Evolutionary conservation across 306 rosid species (phyloP).

Genomic region (Canavalia gladiata): DNA sequence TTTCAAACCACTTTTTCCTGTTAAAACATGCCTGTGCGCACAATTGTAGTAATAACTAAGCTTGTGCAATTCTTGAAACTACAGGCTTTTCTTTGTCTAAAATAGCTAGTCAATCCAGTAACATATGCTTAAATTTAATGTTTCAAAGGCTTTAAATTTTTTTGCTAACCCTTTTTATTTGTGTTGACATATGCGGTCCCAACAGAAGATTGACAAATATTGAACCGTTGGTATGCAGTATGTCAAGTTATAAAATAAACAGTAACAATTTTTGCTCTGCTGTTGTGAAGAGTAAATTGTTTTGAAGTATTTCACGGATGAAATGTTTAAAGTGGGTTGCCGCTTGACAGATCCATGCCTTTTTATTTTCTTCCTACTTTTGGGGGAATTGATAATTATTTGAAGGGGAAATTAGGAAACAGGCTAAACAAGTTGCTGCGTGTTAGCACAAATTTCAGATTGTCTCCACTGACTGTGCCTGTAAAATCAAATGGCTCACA

Average conservation of each 20-base stretch:
- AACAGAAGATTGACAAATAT: background rate
- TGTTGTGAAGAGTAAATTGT: background rate
- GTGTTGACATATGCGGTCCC: background rate
- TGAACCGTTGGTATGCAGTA: slow-evolving; percentile 1
- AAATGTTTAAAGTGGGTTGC: background rate
- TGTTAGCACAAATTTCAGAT: background rate
- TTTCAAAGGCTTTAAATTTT: slow-evolving; percentile 13
- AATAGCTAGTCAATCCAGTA: background rate
- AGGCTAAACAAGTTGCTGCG: slow-evolving; percentile 18
- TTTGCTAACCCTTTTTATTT: background rate
- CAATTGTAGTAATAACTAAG: background rate
- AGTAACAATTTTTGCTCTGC: background rate
- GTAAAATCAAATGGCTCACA: slow-evolving; percentile 15
- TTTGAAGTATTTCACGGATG: background rate
- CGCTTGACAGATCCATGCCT: background rate
- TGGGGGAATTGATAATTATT: background rate
- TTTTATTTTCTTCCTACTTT: background rate
- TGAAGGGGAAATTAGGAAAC: slow-evolving; percentile 1
- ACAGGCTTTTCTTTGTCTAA: slow-evolving; percentile 14
- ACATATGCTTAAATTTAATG: slow-evolving; percentile 7
- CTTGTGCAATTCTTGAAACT: slow-evolving; percentile 7
- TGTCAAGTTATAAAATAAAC: background rate
- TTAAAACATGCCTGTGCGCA: slow-evolving; percentile 10
- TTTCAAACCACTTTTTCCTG: slow-evolving; percentile 16
- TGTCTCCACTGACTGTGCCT: background rate